Base-by-base conservation (phyloP, 2,329 filamentous ascomycete genomes). In the Fusarium dlaminii region DNA sequence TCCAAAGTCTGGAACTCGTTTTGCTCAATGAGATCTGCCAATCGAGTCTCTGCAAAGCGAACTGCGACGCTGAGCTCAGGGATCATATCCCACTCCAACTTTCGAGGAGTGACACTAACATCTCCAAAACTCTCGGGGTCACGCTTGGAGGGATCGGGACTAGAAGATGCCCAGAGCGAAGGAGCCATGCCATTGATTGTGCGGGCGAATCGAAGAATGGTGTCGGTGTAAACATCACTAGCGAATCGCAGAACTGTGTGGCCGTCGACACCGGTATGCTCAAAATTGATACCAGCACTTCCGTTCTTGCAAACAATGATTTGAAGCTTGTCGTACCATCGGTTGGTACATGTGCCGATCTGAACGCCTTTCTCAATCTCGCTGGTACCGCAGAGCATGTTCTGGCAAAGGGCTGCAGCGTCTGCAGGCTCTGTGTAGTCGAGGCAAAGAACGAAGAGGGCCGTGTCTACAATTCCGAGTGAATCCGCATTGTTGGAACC, bases 261-360 rank as follows among this genome's bases (percentile, higher is more conserved):
- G 3, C 96, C 96, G 79, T 99, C 96, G 10, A 99, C 96, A 75
- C 96, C 96, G 1, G 96, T 99, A 80, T 99, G 96, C 82, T 99
- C 96, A 79, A 99, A 98, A 84, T 99, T 99, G 90, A 99, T 98
- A 11, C 96, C 96, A 1, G 96, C 96, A 80, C 94, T 98, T 65
- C 96, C 96, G 83, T 98, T 99, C 85, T 98, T 97, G 87, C 96
- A 98, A 57, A 99, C 96, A 62, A 99, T 98, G 72, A 99, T 98
- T 81, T 99, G 96, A 54, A 99, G 87, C 85, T 99, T 99, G 84
- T 99, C 96, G 80, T 99, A 99, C 96, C 96, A 99, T 70, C 96
- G 89, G 83, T 99, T 99, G 20, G 96, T 98, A 84, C 96, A 99
- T 5, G 96, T 98, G 36, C 96, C 96, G 49, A 98, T 95, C 83